Evolutionary conservation across 371 early-diverging fungal species (phyloP).

Genomic region (Rhizopus delemar): DNA sequence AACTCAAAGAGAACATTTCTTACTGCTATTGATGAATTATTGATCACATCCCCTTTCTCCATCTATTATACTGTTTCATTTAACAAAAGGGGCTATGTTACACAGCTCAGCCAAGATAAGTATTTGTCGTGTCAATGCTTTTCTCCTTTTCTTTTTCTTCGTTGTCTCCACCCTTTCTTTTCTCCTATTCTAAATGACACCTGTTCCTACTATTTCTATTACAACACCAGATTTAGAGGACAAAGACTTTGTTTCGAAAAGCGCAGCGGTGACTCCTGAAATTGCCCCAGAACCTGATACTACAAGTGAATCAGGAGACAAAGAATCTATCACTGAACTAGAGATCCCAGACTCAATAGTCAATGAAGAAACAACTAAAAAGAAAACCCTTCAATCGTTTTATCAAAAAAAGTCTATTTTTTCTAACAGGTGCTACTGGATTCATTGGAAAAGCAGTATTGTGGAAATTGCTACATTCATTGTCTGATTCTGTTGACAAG

Average conservation of each 20-base stretch:
- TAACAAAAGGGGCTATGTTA: too few species aligned
- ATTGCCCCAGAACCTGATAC: constrained; percentile 43
- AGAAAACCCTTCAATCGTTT: constrained; percentile 21
- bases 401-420: constrained; percentile 44
- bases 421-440: constrained; percentile 66
- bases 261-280: constrained; percentile 33
- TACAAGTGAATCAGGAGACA: constrained; percentile 13
- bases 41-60: too few species aligned
- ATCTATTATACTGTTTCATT: too few species aligned
- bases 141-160: neutral
- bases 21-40: too few species aligned
- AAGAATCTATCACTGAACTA: too few species aligned
- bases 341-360: neutral
- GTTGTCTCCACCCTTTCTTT: neutral
- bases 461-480: constrained; percentile 49
- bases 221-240: constrained; percentile 48
- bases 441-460: constrained; percentile 66
- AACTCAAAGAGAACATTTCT: too few species aligned
- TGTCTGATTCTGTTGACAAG: constrained; percentile 31
- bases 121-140: neutral
- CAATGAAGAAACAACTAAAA: neutral
- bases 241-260: constrained; percentile 32
- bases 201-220: constrained; percentile 52
- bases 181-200: constrained; percentile 3
- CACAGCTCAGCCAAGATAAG: neutral